These are phyloP conservation scores for Glycine latifolia DNA, from an alignment of 306 rosid genomes.

Conservation along the genomic window DNA sequence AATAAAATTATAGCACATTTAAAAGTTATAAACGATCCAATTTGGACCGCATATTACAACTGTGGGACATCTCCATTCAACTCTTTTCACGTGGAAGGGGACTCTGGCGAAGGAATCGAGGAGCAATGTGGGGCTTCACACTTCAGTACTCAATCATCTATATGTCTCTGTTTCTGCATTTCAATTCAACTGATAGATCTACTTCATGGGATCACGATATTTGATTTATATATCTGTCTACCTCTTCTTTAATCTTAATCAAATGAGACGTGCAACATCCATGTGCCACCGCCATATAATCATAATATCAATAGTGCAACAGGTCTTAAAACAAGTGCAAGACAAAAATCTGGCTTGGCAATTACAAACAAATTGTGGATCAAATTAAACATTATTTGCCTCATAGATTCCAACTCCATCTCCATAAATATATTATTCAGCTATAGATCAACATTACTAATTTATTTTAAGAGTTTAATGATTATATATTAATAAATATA, in stretches of 20 bases:
- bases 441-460: neutral
- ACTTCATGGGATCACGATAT: constrained; percentile 53
- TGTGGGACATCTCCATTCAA: neutral
- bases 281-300: constrained; percentile 45
- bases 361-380: neutral
- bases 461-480: neutral
- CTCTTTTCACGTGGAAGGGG: constrained; percentile 19
- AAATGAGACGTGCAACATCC: constrained; percentile 34
- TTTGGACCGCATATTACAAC: neutral
- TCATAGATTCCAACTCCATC: neutral
- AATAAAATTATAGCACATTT: no score
- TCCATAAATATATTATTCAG: neutral
- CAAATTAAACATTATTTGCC: neutral
- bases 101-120: constrained; percentile 19
- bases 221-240: neutral
- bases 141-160: neutral
- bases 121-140: constrained; percentile 10
- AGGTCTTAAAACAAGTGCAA: constrained; percentile 29
- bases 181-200: constrained; percentile 17
- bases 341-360: neutral
- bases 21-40: neutral
- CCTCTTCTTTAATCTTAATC: neutral
- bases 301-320: neutral
- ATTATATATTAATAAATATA: no score
- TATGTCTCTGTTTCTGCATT: constrained; percentile 19